phyloP scores from a whole-genome alignment of 768 basidiomycete genomes.

The Mycena latifolia region DNA sequence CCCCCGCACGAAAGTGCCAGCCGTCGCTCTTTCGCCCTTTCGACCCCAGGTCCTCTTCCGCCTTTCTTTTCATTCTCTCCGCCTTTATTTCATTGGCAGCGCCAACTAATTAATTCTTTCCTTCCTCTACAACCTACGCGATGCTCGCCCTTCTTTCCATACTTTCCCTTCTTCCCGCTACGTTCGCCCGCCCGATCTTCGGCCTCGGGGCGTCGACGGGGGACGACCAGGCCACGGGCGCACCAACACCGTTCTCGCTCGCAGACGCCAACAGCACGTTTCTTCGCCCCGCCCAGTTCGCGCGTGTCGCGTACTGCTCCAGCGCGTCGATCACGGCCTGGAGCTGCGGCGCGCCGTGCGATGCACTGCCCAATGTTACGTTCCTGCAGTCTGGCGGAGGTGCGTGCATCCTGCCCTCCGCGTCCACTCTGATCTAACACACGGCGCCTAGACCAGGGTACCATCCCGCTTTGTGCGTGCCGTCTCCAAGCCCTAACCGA shows the following conservation, averaged over 20 bases:
- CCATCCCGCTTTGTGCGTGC: slow-evolving; percentile 44
- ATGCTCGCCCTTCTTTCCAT: too few relatives aligned
- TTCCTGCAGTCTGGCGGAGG: slow-evolving; percentile 48
- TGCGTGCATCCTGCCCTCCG: slow-evolving; percentile 34
- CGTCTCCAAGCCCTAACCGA: not conserved
- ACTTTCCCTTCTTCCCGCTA: too few relatives aligned
- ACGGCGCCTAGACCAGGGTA: slow-evolving; percentile 42
- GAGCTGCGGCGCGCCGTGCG: slow-evolving; percentile 29
- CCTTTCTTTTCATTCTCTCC: too few relatives aligned
- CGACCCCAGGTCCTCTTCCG: too few relatives aligned
- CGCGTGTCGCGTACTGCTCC: slow-evolving; percentile 53
- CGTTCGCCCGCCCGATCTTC: too few relatives aligned
- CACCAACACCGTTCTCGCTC: slow-evolving; percentile 3
- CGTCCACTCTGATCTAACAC: not conserved
- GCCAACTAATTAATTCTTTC: too few relatives aligned
- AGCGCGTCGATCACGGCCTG: slow-evolving; percentile 44
- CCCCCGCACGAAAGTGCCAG: too few relatives aligned
- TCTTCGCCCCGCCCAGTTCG: slow-evolving; percentile 50
- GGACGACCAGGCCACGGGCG: not conserved
- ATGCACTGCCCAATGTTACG: slow-evolving; percentile 17
- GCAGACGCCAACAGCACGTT: slow-evolving; percentile 13
- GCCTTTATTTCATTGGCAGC: too few relatives aligned
- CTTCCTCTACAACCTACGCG: too few relatives aligned
- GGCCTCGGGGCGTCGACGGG: too few relatives aligned
- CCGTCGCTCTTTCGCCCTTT: too few relatives aligned